phyloP scores from a whole-genome alignment of 208 protist genomes.

The Crithidia sp. region DNA sequence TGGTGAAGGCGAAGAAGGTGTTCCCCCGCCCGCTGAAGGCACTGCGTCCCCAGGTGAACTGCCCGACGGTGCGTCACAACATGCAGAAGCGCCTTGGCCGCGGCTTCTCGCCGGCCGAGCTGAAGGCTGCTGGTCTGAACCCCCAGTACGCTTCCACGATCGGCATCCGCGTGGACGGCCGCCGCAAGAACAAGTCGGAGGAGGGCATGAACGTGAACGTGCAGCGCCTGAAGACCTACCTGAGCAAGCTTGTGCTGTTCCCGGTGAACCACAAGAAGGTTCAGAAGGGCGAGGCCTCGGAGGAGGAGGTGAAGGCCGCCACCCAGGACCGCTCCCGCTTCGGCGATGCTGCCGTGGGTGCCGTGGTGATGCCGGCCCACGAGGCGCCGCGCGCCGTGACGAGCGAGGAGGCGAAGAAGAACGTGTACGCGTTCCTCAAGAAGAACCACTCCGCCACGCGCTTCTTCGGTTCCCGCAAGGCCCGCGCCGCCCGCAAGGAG shows the following conservation, averaged over 20 bases:
- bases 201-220: conserved; percentile 95
- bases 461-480: conserved; percentile 54
- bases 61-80: conserved; percentile 96
- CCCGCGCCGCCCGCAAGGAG: conserved; percentile 80
- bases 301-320: conserved; percentile 74
- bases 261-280: conserved; percentile 88
- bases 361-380: conserved; percentile 48
- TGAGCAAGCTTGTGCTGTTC: conserved; percentile 95
- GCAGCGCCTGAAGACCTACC: conserved; percentile 97
- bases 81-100: conserved; percentile 94
- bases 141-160: conserved; percentile 92
- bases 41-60: conserved; percentile 96
- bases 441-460: conserved; percentile 91
- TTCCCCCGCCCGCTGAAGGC: conserved; percentile 96
- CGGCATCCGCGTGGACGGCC: conserved; percentile 96
- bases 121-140: conserved; percentile 93
- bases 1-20: conserved; percentile 90
- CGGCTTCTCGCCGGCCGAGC: conserved; percentile 97
- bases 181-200: conserved; percentile 95
- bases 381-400: conserved; percentile 86
- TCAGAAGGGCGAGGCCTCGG: conserved; percentile 79
- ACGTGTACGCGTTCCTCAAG: conserved; percentile 93
- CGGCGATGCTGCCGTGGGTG: conserved; percentile 70
- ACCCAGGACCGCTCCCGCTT: conserved; percentile 75
- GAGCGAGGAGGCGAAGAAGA: conserved; percentile 88